Conservation (phyloP, 2,329 filamentous ascomycete species). For the Elsinoe ampelina region DNA sequence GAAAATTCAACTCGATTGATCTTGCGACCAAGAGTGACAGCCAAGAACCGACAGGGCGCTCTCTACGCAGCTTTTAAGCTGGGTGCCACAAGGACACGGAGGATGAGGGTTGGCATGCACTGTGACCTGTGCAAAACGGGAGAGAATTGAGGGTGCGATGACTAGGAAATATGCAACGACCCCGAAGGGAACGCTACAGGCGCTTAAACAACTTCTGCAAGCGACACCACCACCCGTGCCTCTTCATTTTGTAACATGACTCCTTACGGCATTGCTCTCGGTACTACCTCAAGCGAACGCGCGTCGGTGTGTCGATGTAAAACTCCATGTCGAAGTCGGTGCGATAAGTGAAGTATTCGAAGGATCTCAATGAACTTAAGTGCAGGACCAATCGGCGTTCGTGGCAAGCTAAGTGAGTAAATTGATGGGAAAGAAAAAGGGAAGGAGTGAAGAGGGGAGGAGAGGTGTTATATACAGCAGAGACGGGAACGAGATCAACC, state of each 20-base stretch:
- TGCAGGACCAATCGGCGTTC: too few relatives aligned
- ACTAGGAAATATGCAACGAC: neutral
- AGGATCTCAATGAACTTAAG: too few relatives aligned
- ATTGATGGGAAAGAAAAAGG: too few relatives aligned
- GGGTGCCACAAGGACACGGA: neutral
- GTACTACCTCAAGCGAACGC: neutral
- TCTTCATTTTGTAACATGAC: neutral
- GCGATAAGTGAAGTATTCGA: too few relatives aligned
- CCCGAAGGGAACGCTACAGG: too few relatives aligned
- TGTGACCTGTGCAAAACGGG: neutral
- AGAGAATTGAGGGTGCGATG: neutral
- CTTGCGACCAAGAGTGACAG: neutral
- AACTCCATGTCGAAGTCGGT: neutral
- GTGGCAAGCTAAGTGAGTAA: too few relatives aligned
- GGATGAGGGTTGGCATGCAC: neutral
- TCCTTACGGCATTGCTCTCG: neutral
- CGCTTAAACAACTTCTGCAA: neutral
- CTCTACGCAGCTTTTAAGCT: neutral
- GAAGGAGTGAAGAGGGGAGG: too few relatives aligned
- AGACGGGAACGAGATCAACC: too few relatives aligned
- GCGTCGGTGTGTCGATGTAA: neutral
- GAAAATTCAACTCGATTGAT: neutral
- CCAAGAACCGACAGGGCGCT: neutral
- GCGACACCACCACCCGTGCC: neutral
- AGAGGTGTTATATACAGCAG: too few relatives aligned